Evolutionary conservation across 2,329 filamentous ascomycete species (phyloP).

Genomic region (Aspergillus glaucus): DNA sequence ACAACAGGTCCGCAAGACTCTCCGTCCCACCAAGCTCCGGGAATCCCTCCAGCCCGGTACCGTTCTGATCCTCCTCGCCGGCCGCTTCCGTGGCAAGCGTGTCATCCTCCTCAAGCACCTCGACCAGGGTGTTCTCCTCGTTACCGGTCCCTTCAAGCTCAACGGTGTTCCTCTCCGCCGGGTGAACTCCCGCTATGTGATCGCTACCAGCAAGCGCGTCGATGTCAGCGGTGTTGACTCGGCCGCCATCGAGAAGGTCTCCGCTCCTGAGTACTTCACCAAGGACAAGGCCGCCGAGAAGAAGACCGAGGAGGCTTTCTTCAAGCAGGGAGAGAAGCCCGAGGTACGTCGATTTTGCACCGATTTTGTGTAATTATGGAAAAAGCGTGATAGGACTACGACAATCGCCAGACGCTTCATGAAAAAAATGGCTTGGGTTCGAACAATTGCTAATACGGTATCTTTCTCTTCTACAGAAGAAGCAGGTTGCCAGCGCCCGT

Average conservation of each 20-base stretch:
- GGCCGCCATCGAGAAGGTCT: constrained; percentile 69
- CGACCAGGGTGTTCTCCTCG: constrained; percentile 93
- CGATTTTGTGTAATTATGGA: neutral
- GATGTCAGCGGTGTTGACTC: constrained; percentile 73
- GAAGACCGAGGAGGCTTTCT: constrained; percentile 99
- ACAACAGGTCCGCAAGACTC: constrained; percentile 81
- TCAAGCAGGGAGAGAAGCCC: constrained; percentile 97
- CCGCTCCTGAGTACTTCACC: constrained; percentile 89
- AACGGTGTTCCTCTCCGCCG: constrained; percentile 97
- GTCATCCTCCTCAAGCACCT: constrained; percentile 98
- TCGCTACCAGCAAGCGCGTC: constrained; percentile 44
- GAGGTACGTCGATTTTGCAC: constrained; percentile 58
- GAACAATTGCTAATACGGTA: neutral
- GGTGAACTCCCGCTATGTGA: constrained; percentile 48
- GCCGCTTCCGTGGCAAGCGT: constrained; percentile 99
- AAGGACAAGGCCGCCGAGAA: constrained; percentile 84
- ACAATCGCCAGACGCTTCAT: too few relatives aligned
- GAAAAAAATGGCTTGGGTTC: neutral
- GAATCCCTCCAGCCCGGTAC: constrained; percentile 87
- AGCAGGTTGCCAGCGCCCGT: constrained; percentile 84
- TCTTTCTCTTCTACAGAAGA: constrained; percentile 65
- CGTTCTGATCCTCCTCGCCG: constrained; percentile 97
- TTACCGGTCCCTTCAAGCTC: constrained; percentile 99
- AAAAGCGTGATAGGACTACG: too few relatives aligned
- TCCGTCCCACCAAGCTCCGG: constrained; percentile 81